Conservation (phyloP, 2,329 filamentous ascomycete genomes). For the Calonectria ilicicola region DNA sequence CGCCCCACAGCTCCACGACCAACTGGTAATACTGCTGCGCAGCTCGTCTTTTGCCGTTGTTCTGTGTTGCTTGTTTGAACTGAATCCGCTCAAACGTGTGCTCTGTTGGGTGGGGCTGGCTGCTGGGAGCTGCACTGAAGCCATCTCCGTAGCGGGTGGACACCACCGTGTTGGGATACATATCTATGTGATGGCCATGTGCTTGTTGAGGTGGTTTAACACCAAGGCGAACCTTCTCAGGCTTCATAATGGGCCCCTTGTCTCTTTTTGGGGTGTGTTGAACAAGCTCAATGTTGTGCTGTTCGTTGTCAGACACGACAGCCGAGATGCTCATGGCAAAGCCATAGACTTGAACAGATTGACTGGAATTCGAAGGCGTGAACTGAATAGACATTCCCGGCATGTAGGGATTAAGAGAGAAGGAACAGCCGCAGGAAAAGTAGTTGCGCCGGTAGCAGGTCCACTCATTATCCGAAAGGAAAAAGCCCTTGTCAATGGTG, state of each 20-base stretch:
- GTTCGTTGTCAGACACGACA: conserved; percentile 79
- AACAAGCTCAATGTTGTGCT: conserved; percentile 84
- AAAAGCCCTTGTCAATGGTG: conserved; percentile 91
- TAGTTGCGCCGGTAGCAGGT: conserved; percentile 95
- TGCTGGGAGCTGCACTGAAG: conserved; percentile 45
- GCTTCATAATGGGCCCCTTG: conserved; percentile 84
- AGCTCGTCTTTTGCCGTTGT: conserved; percentile 90
- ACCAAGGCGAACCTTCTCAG: conserved; percentile 75
- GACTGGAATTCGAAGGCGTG: conserved; percentile 61
- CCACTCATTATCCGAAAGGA: conserved; percentile 84
- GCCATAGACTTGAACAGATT: conserved; percentile 74
- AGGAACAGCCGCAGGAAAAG: conserved; percentile 87
- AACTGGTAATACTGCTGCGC: conserved; percentile 94
- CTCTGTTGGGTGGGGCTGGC: conserved; percentile 60
- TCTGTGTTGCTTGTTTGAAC: conserved; percentile 93
- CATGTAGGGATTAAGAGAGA: conserved; percentile 71
- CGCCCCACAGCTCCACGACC: conserved; percentile 85
- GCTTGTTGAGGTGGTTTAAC: conserved; percentile 72
- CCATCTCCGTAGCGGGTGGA: conserved; percentile 56
- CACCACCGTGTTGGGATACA: conserved; percentile 56
- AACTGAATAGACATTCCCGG: conserved; percentile 62
- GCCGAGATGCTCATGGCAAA: conserved; percentile 90
- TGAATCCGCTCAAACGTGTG: conserved; percentile 89
- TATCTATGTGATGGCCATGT: conserved; percentile 57
- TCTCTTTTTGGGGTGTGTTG: conserved; percentile 94